Conservation (phyloP, 345 rosid genomes). For the Lumnitzera littorea region DNA sequence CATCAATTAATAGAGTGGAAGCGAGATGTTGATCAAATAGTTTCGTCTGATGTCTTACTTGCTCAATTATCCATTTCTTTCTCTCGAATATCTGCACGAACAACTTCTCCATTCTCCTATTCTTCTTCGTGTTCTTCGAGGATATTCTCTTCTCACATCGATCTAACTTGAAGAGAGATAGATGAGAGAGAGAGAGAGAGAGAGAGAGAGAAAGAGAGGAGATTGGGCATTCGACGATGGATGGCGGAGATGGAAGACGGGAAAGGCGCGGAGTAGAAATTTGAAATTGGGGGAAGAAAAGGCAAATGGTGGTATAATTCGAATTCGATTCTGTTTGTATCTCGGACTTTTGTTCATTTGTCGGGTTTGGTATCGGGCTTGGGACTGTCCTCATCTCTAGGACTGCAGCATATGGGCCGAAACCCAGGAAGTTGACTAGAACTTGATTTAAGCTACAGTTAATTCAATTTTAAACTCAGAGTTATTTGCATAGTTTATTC, state of each 20-base stretch:
- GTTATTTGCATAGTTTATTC: too few relatives aligned
- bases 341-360: too few relatives aligned
- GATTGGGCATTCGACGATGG: not conserved
- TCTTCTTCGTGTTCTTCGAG: not conserved
- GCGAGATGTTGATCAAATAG: slow-evolving; percentile 69
- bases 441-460: too few relatives aligned
- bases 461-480: too few relatives aligned
- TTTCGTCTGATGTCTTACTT: slow-evolving; percentile 47
- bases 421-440: not conserved
- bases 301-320: too few relatives aligned
- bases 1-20: slow-evolving; percentile 56
- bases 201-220: not conserved
- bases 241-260: not conserved
- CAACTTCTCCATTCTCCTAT: slow-evolving; percentile 45
- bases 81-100: slow-evolving; percentile 63
- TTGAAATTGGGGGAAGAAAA: not conserved
- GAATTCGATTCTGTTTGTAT: too few relatives aligned
- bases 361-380: too few relatives aligned
- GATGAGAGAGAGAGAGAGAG: not conserved
- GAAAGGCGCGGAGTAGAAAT: not conserved
- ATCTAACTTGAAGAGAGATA: not conserved
- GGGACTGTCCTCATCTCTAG: too few relatives aligned
- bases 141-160: too few relatives aligned
- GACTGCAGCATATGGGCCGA: not conserved
- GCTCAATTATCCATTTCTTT: slow-evolving; percentile 50